Base-by-base conservation (phyloP, 2,329 filamentous ascomycete genomes). In the Xylaria sp. region DNA sequence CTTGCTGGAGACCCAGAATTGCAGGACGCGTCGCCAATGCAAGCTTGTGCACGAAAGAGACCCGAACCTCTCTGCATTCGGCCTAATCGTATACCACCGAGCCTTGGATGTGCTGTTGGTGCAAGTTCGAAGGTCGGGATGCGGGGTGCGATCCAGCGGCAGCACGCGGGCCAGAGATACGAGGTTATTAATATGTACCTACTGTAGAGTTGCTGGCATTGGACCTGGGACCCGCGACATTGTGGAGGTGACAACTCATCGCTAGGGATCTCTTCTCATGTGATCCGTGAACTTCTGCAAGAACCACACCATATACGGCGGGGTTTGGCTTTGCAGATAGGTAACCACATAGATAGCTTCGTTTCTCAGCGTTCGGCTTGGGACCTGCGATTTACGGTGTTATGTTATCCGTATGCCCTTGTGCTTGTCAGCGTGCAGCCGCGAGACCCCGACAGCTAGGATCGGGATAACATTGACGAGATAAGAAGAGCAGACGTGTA, bases 181-280 rank as follows among this genome's bases (percentile, higher is more conserved):
- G 61, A 64, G 61, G 56, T 65, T 25, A 57, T 60, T 50, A 38
- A 53, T 35, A 43, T 51, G 54, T 56, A 55, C 45, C 42, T 35
- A n/a, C n/a, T n/a, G n/a, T n/a, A 56, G 45, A 37, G 31, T 17
- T 52, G 38, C 58, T 56, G 46, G 49, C 57, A 49, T 33, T 47
- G 55, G n/a, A 51, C 43, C 38, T 58, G 46, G 38, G 57, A 52
- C 52, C 57, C 52, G 51, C 45, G 45, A 52, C 54, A 55, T 47
- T 65, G 64, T 62, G 64, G 64, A 67, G 64, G 62, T 64, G 64
- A 64, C 62, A 67, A 62, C 62, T 59, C 64, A 65, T 65, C 64
- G 57, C 56, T 33, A 46, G 61, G 45, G 49, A 58, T 49, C 54
- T 35, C 42, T 60, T 51, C 64, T 67, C 64, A 67, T 67, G 64